Evolutionary conservation across 2,329 filamentous ascomycete species (phyloP).

Genomic region (Pseudonectria buxi): DNA sequence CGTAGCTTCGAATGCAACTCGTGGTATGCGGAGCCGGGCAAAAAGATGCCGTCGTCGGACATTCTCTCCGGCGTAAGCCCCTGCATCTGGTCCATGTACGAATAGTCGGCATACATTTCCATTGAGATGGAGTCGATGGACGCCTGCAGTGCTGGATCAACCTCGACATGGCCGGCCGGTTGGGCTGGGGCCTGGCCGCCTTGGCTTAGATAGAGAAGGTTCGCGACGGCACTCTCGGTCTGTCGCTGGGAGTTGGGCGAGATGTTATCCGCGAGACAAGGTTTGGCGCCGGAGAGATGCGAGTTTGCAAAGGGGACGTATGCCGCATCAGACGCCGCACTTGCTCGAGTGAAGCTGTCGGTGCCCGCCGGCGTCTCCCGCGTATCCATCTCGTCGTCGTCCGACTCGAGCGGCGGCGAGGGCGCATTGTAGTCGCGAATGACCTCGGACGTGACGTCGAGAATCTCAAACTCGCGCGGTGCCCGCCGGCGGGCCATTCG

Average conservation of each 20-base stretch:
- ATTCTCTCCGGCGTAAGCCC: constrained; percentile 26
- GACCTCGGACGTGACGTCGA: constrained; percentile 30
- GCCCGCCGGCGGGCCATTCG: constrained; percentile 21
- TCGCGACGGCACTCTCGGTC: constrained; percentile 30
- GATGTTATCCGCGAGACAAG: constrained; percentile 6
- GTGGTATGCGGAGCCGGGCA: constrained; percentile 40
- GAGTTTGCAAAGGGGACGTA: constrained; percentile 1
- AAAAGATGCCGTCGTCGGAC: constrained; percentile 36
- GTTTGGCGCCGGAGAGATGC: neutral
- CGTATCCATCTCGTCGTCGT: constrained; percentile 8
- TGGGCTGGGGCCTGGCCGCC: constrained; percentile 14
- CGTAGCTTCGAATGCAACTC: constrained; percentile 39
- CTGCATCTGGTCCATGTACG: constrained; percentile 21
- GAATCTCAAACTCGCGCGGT: constrained; percentile 28
- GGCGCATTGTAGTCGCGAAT: constrained; percentile 29
- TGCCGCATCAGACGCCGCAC: neutral
- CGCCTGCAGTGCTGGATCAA: constrained; percentile 15
- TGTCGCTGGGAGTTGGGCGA: constrained; percentile 18
- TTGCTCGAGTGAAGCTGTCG: too few relatives aligned
- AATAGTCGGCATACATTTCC: constrained; percentile 16
- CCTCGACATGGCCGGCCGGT: constrained; percentile 6
- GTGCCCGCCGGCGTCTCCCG: constrained; percentile 2
- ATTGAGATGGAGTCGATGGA: constrained; percentile 11
- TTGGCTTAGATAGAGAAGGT: constrained; percentile 29
- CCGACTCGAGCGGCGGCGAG: constrained; percentile 13